These are phyloP conservation scores for Kwoniella shivajii DNA, from an alignment of 1,284 basidiomycete genomes.

Conservation along the genomic window DNA sequence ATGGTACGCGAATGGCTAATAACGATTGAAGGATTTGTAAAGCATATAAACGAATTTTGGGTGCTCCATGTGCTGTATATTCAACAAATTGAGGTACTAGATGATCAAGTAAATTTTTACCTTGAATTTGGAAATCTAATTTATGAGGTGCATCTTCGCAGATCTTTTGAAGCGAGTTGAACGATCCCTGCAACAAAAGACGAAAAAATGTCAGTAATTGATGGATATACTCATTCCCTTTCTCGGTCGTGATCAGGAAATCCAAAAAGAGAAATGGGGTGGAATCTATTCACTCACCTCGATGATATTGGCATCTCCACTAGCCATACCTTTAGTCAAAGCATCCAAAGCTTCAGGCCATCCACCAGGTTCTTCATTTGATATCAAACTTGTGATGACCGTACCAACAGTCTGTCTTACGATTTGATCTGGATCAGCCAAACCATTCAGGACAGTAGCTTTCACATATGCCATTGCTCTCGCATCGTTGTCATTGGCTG, in stretches of 20 bases:
- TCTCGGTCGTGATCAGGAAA: neutral
- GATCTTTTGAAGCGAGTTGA: constrained; percentile 91
- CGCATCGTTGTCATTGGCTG: constrained; percentile 33
- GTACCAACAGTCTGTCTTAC: constrained; percentile 89
- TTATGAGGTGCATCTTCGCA: constrained; percentile 96
- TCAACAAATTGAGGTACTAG: constrained; percentile 94
- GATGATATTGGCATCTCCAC: constrained; percentile 70
- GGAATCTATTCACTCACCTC: constrained; percentile 65
- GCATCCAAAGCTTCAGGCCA: constrained; percentile 91
- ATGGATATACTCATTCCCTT: neutral
- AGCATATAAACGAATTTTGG: constrained; percentile 86
- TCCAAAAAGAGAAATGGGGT: neutral
- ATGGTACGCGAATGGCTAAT: constrained; percentile 77
- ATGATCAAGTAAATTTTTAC: constrained; percentile 82
- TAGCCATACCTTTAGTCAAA: constrained; percentile 75
- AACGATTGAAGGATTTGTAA: constrained; percentile 94
- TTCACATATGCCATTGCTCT: constrained; percentile 75
- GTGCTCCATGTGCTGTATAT: constrained; percentile 69
- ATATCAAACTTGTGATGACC: constrained; percentile 83
- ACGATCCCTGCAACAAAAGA: constrained; percentile 69
- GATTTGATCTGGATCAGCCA: constrained; percentile 76
- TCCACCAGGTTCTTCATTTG: constrained; percentile 78
- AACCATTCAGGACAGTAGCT: constrained; percentile 74
- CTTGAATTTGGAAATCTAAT: constrained; percentile 84
- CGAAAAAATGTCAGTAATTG: neutral